Base-by-base conservation (phyloP, 805 yeast genomes). In the Ogataea nakhonphanomensis region DNA sequence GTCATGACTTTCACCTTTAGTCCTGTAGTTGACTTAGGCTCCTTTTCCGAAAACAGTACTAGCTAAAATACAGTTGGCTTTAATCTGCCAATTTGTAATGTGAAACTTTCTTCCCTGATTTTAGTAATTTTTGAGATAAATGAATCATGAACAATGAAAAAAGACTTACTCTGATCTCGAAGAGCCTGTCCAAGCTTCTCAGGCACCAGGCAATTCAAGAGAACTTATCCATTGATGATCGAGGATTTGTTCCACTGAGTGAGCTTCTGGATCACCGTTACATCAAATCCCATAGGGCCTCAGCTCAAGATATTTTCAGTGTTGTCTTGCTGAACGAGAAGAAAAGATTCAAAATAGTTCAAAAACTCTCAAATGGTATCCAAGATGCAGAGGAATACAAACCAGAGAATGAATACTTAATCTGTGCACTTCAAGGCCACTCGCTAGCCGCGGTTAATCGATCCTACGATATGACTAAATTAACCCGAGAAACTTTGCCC, bases 351-450 rank as follows among this genome's bases (percentile, higher is more conserved):
- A 70, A 72, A 25, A 45, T 89, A 9, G 65, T 60, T 41, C 39
- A 8, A 5, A 12, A 15, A 11, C 25, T 6, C 46, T 52, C 21
- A 59, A 58, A 7, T 64, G 48, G 26, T 25, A 15, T 30, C n/a
- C 30, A 20, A 10, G 48, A 38, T 17, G 39, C 27, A 4, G 10
- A 12, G 8, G 25, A 23, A n/a, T 45, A 39, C 23, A 32, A 13
- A 5, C 37, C 30, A 5, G 51, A 51, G 8, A 62, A 58, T 5
- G 64, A 51, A 4, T 62, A 57, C 9, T 54, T 37, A 8, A 76
- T 91, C n/a, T 78, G 97, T 57, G 98, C 99, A 3, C 81, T 82
- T 37, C 99, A 93, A 61, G 99, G 99, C 4, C 99, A 93, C 60
- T 79, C 95, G 0, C 64, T 91, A 5, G 56, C 59, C 25, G 43